Evolutionary conservation across 768 basidiomycete species (phyloP), one percentile per base, ranked within the genome.

Genomic region (Tylopilus sp.): DNA sequence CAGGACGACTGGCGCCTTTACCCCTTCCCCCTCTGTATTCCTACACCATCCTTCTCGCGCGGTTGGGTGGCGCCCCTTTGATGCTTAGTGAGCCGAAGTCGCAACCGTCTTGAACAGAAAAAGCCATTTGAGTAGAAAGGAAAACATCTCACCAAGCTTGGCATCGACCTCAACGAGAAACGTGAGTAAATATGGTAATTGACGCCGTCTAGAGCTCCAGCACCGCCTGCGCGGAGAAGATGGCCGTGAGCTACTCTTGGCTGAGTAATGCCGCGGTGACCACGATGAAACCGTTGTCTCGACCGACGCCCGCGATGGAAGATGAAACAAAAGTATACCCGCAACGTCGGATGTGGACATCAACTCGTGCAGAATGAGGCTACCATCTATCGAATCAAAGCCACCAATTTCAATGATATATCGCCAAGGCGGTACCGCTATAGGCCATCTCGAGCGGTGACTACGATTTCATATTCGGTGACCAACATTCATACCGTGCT

Each of bases 361-460:
- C n/a, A n/a, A n/a, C n/a, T n/a, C n/a, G 34, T 50, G 58, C 26
- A 62, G n/a, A 10, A 62, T 52, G 6, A 55, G 63, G 19, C 45
- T 40, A 24, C 57, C 63, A 21, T 64, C 63, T 4, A 19, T 21
- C 2, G 63, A 52, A 42, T 61, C 52, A 48, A 61, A 59, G 3
- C 57, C 63, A 7, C 34, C 28, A 25, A 59, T 36, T 36, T 36
- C 17, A 11, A 9, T 11, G 19, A 37, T 21, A 37, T 21, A 19
- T 19, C 36, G n/a, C 36, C 36, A 19, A 19, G n/a, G 12, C 31
- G 12, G 31, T 31, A 6, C 14, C 11, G 31, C 31, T 14, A 19
- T 19, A 64, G 24, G 4, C 57, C 63, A 22, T 65, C 53, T 6
- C 58, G 61, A 11, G 58, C 48, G 2, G 58, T 63, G 8, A 65